phyloP scores from a whole-genome alignment of 805 yeast genomes.

The Myxozyma neglecta region DNA sequence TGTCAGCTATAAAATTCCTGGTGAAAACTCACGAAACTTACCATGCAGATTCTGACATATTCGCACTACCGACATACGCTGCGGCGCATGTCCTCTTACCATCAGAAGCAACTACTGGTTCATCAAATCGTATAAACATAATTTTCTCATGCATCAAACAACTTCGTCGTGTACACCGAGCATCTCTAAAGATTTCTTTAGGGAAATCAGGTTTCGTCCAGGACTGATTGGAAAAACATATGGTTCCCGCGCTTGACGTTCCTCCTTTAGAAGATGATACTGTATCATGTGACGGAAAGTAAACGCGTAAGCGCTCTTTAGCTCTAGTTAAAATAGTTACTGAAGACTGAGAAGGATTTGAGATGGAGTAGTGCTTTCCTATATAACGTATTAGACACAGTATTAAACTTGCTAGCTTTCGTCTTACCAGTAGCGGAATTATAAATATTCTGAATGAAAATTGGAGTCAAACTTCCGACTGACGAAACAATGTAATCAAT shows the following conservation, averaged over 20 bases:
- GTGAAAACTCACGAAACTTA: not conserved
- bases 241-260: constrained; percentile 22
- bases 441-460: constrained; percentile 13
- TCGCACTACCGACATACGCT: constrained; percentile 30
- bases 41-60: constrained; percentile 33
- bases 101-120: not conserved
- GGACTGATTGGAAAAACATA: constrained; percentile 18
- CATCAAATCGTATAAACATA: constrained; percentile 24
- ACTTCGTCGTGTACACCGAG: constrained; percentile 17
- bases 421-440: constrained; percentile 22
- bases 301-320: constrained; percentile 19
- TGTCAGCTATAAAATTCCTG: not conserved
- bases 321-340: not conserved
- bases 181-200: constrained; percentile 24
- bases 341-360: not conserved
- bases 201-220: constrained; percentile 28
- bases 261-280: constrained; percentile 25
- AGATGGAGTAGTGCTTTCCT: constrained; percentile 7
- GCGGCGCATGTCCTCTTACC: constrained; percentile 5
- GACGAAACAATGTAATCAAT: constrained; percentile 27
- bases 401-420: not conserved
- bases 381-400: not conserved
- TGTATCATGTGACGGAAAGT: constrained; percentile 31
- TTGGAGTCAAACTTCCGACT: constrained; percentile 22
- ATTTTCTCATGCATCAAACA: constrained; percentile 31